These are phyloP conservation scores for Cerrena zonata DNA, from an alignment of 1,284 basidiomycete genomes.

Conservation along the genomic window DNA sequence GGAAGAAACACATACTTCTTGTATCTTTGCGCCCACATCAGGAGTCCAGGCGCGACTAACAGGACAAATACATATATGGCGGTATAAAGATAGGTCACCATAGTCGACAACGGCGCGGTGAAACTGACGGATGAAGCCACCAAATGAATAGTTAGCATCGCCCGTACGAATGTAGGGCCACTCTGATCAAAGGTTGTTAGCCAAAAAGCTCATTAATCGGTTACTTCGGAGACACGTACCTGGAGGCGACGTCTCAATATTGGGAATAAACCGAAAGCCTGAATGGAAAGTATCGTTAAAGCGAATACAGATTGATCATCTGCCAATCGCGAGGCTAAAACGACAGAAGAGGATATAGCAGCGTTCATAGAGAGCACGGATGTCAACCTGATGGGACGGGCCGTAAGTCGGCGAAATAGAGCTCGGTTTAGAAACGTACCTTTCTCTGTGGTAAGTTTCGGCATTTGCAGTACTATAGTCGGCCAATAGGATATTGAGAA, in stretches of 20 bases:
- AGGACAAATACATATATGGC: slow-evolving; percentile 52
- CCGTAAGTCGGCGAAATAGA: slow-evolving; percentile 14
- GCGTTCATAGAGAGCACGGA: slow-evolving; percentile 93
- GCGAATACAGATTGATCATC: slow-evolving; percentile 87
- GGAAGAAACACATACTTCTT: slow-evolving; percentile 59
- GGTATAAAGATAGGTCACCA: slow-evolving; percentile 46
- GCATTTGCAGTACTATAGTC: slow-evolving; percentile 49
- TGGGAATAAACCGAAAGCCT: slow-evolving; percentile 83
- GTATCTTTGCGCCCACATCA: slow-evolving; percentile 78
- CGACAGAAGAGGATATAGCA: slow-evolving; percentile 88
- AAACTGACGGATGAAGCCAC: slow-evolving; percentile 45
- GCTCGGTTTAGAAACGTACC: slow-evolving; percentile 22
- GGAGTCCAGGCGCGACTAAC: slow-evolving; percentile 63
- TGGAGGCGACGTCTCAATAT: slow-evolving; percentile 74
- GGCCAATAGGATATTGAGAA: slow-evolving; percentile 57
- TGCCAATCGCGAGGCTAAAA: slow-evolving; percentile 84
- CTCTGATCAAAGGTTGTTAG: slow-evolving; percentile 12
- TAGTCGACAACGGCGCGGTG: slow-evolving; percentile 46
- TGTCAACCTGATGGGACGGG: slow-evolving; percentile 54
- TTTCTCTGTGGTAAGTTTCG: slow-evolving; percentile 32
- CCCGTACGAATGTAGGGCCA: slow-evolving; percentile 34
- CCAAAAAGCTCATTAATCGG: neutral
- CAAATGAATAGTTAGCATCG: slow-evolving; percentile 46
- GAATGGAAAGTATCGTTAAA: slow-evolving; percentile 80
- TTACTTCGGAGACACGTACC: slow-evolving; percentile 34